phyloP scores from a whole-genome alignment of 176 grass and related monocot genomes.

The Areca catechu region DNA sequence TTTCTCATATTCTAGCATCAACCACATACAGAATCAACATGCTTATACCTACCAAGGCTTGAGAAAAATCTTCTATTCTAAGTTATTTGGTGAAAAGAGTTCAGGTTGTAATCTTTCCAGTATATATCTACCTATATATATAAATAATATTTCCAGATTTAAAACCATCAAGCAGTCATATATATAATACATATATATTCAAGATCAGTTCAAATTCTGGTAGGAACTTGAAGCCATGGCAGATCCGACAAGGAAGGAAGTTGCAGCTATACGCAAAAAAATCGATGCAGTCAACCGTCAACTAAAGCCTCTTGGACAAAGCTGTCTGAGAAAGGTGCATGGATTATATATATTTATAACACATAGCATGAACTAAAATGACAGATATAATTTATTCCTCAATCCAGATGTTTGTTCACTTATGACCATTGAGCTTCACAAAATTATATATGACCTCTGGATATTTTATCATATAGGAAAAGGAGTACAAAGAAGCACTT shows the following conservation, averaged over 20 bases:
- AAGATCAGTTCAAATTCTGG: neutral
- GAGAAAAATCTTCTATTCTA: no score
- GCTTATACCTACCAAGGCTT: no score
- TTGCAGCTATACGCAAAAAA: slow-evolving; percentile 56
- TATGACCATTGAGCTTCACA: neutral
- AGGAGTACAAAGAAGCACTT: slow-evolving; percentile 81
- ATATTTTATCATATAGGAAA: slow-evolving; percentile 45
- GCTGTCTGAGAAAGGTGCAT: slow-evolving; percentile 71
- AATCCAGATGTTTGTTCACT: no score
- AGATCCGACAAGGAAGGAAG: slow-evolving; percentile 83
- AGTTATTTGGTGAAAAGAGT: no score
- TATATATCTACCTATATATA: no score
- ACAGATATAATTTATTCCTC: neutral
- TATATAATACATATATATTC: no score
- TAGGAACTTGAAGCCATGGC: slow-evolving; percentile 84
- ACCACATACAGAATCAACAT: no score
- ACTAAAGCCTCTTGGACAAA: slow-evolving; percentile 81
- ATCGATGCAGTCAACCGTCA: slow-evolving; percentile 75
- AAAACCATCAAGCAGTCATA: neutral
- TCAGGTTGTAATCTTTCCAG: no score
- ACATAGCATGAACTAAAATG: neutral
- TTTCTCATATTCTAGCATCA: no score
- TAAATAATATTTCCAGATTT: no score
- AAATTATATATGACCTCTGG: no score
- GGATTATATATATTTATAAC: neutral